Base-by-base conservation (phyloP, 305 asterid species). In the Solanum hybrid region DNA sequence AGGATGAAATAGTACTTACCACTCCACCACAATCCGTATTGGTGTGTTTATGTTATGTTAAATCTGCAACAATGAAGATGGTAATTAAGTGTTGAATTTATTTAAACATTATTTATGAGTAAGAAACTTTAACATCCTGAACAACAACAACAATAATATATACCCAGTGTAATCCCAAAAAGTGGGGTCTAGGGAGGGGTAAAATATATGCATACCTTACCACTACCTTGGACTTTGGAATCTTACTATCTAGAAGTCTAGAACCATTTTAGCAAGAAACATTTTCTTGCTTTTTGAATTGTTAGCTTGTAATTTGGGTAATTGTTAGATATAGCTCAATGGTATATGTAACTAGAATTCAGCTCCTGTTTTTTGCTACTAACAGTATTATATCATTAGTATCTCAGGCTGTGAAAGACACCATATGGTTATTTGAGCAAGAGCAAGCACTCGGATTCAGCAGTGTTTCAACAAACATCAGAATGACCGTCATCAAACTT, bases 381-480 rank as follows among this genome's bases (percentile, higher is more conserved):
- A 89, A 92, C 91, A 87, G 88, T 87, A 86, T 86, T 35, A 87
- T 78, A 87, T 78, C 69, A 90, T 90, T 90, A 89, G 90, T 90
- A 89, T 91, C 88, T 84, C 95, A 96, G 99, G 98, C 93, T 86
- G 95, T 94, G 81, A 97, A 96, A 92, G 94, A 91, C 75, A 81
- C 88, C 80, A 94, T 95, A 90, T 97, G 99, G 99, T 76, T 95
- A 76, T 96, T 96, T 90, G 99, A 97, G 90, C 99, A 97, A 95
- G 99, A 97, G 88, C 99, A 96, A 94, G 99, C 99, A 11, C 93
- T 97, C 86, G 99, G 99, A 89, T 96, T 96, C 93, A 97, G 98
- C 93, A 97, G 98, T 86, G 99, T 97, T 90, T 96, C 97, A 5
- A 97, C 99, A 85, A 97, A 96, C 93, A 97, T 93, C 81, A 93